Conservation (phyloP, 306 rosid genomes). For the Carpinus viminea region DNA sequence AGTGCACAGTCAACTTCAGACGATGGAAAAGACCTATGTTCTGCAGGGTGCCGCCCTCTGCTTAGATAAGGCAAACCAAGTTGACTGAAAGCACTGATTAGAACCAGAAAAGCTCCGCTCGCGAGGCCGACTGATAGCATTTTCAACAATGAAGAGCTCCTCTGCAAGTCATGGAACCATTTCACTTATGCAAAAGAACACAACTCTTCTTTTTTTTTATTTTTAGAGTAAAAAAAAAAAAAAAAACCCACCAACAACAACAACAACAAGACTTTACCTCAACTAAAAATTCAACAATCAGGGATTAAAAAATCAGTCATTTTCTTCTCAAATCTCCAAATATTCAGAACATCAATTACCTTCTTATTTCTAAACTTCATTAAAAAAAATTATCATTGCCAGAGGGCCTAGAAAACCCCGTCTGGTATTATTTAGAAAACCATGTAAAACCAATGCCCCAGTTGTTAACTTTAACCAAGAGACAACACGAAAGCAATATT, state of each 20-base stretch:
- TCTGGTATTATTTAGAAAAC: conserved; percentile 5
- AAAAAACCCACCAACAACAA: too few species aligned
- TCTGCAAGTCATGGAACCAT: conserved; percentile 44
- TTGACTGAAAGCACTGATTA: conserved; percentile 63
- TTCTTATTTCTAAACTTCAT: conserved; percentile 13
- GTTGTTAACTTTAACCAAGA: conserved; percentile 5
- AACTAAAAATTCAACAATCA: conserved; percentile 3
- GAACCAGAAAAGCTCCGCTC: conserved; percentile 70
- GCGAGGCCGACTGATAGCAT: conserved; percentile 58
- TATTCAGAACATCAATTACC: neutral
- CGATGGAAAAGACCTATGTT: conserved; percentile 46
- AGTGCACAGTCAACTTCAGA: conserved; percentile 46
- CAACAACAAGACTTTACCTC: neutral
- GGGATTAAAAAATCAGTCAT: neutral
- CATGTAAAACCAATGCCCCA: conserved; percentile 12
- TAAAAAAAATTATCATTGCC: neutral
- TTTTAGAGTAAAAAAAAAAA: too few species aligned
- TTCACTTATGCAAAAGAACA: conserved; percentile 5
- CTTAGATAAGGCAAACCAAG: conserved; percentile 44
- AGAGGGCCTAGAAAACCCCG: conserved; percentile 7
- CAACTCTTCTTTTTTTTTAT: neutral
- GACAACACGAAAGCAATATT: neutral
- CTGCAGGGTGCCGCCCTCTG: conserved; percentile 42
- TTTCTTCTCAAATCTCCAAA: conserved; percentile 1
- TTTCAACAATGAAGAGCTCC: conserved; percentile 46